Evolutionary conservation across 78 protist species (phyloP).

Genomic region (Capsaspora owczarzaki): DNA sequence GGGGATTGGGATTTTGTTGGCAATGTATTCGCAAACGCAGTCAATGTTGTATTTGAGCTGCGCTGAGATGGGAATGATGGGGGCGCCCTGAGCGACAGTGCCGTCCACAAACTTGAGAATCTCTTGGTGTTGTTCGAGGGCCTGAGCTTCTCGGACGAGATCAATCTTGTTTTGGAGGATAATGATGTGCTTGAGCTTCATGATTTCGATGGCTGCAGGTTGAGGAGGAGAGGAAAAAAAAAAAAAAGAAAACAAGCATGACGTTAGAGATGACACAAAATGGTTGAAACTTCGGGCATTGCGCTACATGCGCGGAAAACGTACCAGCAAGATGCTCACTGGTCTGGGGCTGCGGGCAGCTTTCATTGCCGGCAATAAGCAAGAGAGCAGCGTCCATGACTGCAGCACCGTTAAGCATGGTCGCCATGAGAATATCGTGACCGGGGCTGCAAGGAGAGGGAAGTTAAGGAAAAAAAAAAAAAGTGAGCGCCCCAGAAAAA

Average conservation of each 20-base stretch:
- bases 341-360: slow-evolving; percentile 99
- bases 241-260: neutral
- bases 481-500: neutral
- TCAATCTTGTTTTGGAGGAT: slow-evolving; percentile 99
- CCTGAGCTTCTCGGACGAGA: slow-evolving; percentile 82
- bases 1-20: slow-evolving; percentile 91
- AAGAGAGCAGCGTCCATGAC: slow-evolving; percentile 99
- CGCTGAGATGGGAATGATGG: slow-evolving; percentile 99
- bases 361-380: slow-evolving; percentile 84
- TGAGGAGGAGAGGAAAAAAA: too few relatives aligned
- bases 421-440: slow-evolving; percentile 99
- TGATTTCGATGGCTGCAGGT: slow-evolving; percentile 99
- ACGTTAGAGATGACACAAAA: neutral
- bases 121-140: slow-evolving; percentile 73
- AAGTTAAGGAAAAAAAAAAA: slow-evolving; percentile 27
- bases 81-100: slow-evolving; percentile 93
- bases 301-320: too few relatives aligned
- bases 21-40: slow-evolving; percentile 90
- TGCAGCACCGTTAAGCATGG: slow-evolving; percentile 99
- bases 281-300: neutral
- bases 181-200: slow-evolving; percentile 92
- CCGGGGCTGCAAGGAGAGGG: slow-evolving; percentile 90
- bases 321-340: slow-evolving; percentile 98
- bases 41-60: slow-evolving; percentile 97
- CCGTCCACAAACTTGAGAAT: slow-evolving; percentile 26